Evolutionary conservation across 805 yeast genomes (phyloP), one percentile per base, ranked within the genome.

Genomic region (Blastobotrys chiropterorum): DNA sequence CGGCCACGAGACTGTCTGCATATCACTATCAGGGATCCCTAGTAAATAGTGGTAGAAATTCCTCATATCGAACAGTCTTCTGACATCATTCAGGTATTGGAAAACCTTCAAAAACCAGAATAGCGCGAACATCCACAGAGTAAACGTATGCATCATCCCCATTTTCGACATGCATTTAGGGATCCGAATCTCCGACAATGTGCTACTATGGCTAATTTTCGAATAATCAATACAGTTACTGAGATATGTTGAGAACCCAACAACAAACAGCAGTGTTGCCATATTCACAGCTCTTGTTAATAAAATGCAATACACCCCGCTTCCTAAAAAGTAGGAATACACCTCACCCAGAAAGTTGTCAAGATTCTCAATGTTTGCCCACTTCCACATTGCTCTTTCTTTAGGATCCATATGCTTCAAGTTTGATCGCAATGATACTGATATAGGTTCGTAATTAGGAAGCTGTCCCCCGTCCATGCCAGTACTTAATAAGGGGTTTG

Each of bases 301-400:
- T 11, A 88, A 66, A n/a, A 92, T 88, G 64, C 95, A 87, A 46
- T 76, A 74, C 53, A 84, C 76, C 0, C 99, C 99, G 64, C 84
- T 87, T 2, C 95, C 95, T 22, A 85, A 71, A 65, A 86, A 94
- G 64, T 90, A 94, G 48, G 77, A 75, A 67, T 94, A 94, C 8
- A 90, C 72, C 59, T 92, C 95, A 49, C 81, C 81, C 16, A 94
- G 72, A 61, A 92, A 94, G 45, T 81, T 78, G 69, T 94, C 99
- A 66, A 94, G 76, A 66, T 94, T 94, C 59, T 86, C 88, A 20
- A 94, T 88, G 62, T 94, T 94, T 1, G 98, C 96, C 98, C 99
- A 94, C 54, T 88, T 77, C 89, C 97, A 94, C 15, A 86, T 72
- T 0, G 98, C 96, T 47, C 89, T 72, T 63, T 90, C 97, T 39